Evolutionary conservation across 345 rosid species (phyloP), one percentile per base, ranked within the genome.

Genomic region (Eucalyptus pauciflora): DNA sequence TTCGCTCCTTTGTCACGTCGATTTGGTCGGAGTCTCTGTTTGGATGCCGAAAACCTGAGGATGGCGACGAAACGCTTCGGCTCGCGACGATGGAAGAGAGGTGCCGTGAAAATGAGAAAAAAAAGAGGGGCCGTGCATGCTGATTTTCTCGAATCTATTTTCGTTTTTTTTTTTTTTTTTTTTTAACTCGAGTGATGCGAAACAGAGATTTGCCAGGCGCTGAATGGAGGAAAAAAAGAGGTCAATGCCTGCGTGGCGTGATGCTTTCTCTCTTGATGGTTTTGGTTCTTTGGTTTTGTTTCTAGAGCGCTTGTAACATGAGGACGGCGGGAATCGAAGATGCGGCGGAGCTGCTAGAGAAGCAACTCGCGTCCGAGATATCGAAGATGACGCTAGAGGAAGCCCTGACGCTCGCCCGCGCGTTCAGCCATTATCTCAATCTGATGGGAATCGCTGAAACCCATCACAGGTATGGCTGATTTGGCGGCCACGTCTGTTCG

Each of bases 401-500:
- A 92, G 98, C 99, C 56, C 92, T 96, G 88, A 95, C 93, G 22
- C 92, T 96, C 50, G 99, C 99, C 90, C 99, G 99, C 79, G 95
- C 98, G n/a, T 96, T 94, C 90, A 95, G 98, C 91, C 99, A 97
- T 93, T 95, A 94, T 91, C 99, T 97, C 69, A 97, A 94, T 92
- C 90, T 97, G 89, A 97, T 96, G 99, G 95, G 99, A 83, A 95
- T 96, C 89, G 99, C 99, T 13, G 99, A 97, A 91, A 96, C 99
- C 71, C 98, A 97, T 92, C 99, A 96, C 92, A 93, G 99, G 99
- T 96, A 89, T 56, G 83, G 51, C 87, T 31, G 58, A 45, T 49
- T 49, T 54, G 43, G 31, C 11, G 89, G 31, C 45, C 50, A 24
- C 27, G 60, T 8, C 62, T 24, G 62, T 37, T 52, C 58, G 25